These are phyloP conservation scores for Plantago ovata DNA, from an alignment of 257 asterid genomes.

Conservation along the genomic window DNA sequence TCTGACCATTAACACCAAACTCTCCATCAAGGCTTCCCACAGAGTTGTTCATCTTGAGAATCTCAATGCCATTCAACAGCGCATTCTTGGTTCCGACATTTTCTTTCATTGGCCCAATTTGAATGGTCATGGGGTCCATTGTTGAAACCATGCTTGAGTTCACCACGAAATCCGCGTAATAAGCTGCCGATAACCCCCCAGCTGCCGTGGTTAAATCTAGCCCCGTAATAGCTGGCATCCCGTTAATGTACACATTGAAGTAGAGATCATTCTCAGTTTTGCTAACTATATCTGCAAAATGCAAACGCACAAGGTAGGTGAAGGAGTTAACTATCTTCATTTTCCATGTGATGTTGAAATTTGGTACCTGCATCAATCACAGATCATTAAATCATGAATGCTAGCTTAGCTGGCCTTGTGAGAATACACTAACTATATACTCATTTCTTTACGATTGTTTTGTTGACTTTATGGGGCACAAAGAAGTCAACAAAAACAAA, in stretches of 20 bases:
- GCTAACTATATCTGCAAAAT: constrained; percentile 84
- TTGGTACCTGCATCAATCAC: constrained; percentile 34
- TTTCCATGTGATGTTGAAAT: constrained; percentile 76
- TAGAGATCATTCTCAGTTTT: constrained; percentile 70
- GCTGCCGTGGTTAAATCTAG: constrained; percentile 47
- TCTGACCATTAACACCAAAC: constrained; percentile 41
- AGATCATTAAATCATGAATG: too few relatives aligned
- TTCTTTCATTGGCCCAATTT: constrained; percentile 54
- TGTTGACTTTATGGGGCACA: too few relatives aligned
- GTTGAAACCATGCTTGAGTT: constrained; percentile 52
- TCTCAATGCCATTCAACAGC: constrained; percentile 61
- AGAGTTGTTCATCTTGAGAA: constrained; percentile 61
- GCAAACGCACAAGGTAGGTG: constrained; percentile 71
- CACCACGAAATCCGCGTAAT: constrained; percentile 50
- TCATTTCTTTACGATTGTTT: too few relatives aligned
- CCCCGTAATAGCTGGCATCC: constrained; percentile 51
- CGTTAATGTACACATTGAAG: constrained; percentile 78
- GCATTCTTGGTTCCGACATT: constrained; percentile 50
- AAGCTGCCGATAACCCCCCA: constrained; percentile 46
- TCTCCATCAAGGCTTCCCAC: constrained; percentile 67
- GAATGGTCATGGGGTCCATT: constrained; percentile 40
- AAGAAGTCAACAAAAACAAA: too few relatives aligned
- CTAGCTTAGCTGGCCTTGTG: too few relatives aligned
- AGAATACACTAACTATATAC: too few relatives aligned
- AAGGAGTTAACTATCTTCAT: constrained; percentile 53